Percentiles rank a stretch among this genome's conserved stretches.
Evolutionary conservation across 2,329 filamentous ascomycete species (phyloP).

Genomic region (Ophiostoma pallidulum): DNA sequence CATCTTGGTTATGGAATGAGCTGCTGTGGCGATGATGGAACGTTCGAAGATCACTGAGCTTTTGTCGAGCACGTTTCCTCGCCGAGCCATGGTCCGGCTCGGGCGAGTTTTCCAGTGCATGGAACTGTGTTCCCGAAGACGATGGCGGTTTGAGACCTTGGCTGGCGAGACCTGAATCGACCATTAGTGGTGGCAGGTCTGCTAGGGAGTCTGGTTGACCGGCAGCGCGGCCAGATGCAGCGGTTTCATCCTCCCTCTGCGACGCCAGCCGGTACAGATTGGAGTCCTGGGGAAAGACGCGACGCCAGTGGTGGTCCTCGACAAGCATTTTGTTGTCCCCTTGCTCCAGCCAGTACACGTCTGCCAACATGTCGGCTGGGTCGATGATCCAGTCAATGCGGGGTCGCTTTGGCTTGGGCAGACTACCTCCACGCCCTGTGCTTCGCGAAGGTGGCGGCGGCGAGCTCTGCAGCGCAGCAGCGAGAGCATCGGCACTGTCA

Average conservation of each 20-base stretch:
- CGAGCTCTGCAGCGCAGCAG: constrained; percentile 28
- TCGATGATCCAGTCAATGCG: constrained; percentile 78
- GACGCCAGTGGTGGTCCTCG: constrained; percentile 67
- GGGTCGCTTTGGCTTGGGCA: constrained; percentile 57
- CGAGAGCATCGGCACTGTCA: constrained; percentile 33
- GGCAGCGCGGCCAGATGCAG: background rate
- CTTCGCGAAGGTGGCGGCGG: constrained; percentile 33
- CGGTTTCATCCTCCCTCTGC: constrained; percentile 18
- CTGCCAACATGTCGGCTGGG: constrained; percentile 78
- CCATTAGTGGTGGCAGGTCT: background rate
- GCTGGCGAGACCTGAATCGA: background rate
- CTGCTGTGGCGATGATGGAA: constrained; percentile 44
- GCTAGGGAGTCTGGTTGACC: background rate
- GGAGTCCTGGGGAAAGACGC: constrained; percentile 50
- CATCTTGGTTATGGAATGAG: constrained; percentile 37
- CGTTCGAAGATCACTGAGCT: constrained; percentile 47
- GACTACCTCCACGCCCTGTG: background rate
- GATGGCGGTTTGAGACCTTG: background rate
- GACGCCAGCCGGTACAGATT: constrained; percentile 23
- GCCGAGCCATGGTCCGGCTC: constrained; percentile 38
- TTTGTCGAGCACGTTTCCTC: constrained; percentile 51
- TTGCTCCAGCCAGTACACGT: constrained; percentile 84
- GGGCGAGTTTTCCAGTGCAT: constrained; percentile 10
- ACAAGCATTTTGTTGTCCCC: constrained; percentile 69
- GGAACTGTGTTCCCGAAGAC: background rate